Percentiles rank a stretch among this genome's conserved stretches.
Evolutionary conservation across 352 stramenopile species (phyloP).

Genomic region (Globisporangium cylindrosporum): DNA sequence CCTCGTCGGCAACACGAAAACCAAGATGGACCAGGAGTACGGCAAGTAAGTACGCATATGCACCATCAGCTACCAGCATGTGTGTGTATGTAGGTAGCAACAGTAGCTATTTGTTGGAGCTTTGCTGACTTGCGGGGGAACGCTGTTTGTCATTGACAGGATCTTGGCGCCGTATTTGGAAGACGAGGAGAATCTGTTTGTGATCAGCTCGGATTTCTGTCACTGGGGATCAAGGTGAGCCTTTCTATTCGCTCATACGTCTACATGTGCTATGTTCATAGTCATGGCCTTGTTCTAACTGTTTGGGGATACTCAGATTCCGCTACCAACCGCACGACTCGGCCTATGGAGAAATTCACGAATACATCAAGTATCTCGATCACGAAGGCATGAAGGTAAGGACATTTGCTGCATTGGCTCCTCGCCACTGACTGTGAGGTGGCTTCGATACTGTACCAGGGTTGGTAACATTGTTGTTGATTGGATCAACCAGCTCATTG

Average conservation of each 20-base stretch:
- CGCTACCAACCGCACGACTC: slow-evolving; percentile 86
- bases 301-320: slow-evolving; percentile 49
- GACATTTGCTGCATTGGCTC: not conserved
- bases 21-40: slow-evolving; percentile 78
- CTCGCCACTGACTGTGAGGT: not conserved
- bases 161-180: slow-evolving; percentile 92
- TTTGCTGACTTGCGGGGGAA: not conserved
- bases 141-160: slow-evolving; percentile 24
- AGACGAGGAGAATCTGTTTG: slow-evolving; percentile 90
- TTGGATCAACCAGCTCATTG: slow-evolving; percentile 63
- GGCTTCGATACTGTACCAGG: not conserved
- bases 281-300: not conserved
- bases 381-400: slow-evolving; percentile 78
- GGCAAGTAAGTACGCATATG: slow-evolving; percentile 49
- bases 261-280: not conserved
- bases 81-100: not conserved
- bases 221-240: slow-evolving; percentile 90
- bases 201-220: slow-evolving; percentile 97
- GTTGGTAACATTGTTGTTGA: not conserved
- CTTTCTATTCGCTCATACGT: too few species aligned
- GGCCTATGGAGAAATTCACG: slow-evolving; percentile 88
- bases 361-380: slow-evolving; percentile 96
- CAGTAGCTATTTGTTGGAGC: not conserved
- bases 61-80: not conserved
- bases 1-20: slow-evolving; percentile 94